A percentile compares a stretch with the other conserved stretches of the same genome.
These are phyloP conservation scores for Catunica adiposa DNA, from an alignment of 2,329 filamentous ascomycete species.

Conservation along the genomic window DNA sequence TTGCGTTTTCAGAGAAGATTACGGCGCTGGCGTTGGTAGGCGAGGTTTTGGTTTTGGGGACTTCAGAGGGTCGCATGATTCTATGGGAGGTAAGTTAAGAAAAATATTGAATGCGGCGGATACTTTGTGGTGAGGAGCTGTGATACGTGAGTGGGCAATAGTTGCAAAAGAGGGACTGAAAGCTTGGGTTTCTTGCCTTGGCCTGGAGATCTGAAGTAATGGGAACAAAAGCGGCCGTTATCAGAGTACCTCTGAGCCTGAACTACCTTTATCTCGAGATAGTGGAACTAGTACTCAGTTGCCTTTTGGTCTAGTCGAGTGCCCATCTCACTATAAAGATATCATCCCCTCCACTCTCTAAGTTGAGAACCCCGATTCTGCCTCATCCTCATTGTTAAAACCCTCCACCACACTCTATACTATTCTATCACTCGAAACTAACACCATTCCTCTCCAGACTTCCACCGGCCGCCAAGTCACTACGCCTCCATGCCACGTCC, in stretches of 20 bases:
- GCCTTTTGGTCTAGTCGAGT: conserved; percentile 12
- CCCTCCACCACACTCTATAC: not conserved
- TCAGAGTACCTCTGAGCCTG: no score
- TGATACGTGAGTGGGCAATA: not conserved
- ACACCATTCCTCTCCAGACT: conserved; percentile 29
- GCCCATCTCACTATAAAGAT: no score
- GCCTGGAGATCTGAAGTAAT: no score
- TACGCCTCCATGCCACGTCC: conserved; percentile 62
- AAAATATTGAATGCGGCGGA: not conserved
- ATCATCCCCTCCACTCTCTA: no score
- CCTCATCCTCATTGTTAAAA: no score
- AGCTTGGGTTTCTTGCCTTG: no score
- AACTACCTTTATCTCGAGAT: no score
- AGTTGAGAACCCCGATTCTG: no score
- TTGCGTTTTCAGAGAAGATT: conserved; percentile 79
- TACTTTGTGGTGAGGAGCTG: not conserved
- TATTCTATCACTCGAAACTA: not conserved
- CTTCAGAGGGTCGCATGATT: conserved; percentile 68
- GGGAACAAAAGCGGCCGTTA: no score
- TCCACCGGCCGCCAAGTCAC: conserved; percentile 61
- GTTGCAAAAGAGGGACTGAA: no score
- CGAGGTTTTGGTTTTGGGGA: conserved; percentile 63
- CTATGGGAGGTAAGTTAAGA: conserved; percentile 64
- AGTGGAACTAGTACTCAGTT: not conserved
- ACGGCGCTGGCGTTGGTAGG: conserved; percentile 57